Conservation (phyloP, 1,139 yeast genomes). For the Scheffersomyces lignicola region DNA sequence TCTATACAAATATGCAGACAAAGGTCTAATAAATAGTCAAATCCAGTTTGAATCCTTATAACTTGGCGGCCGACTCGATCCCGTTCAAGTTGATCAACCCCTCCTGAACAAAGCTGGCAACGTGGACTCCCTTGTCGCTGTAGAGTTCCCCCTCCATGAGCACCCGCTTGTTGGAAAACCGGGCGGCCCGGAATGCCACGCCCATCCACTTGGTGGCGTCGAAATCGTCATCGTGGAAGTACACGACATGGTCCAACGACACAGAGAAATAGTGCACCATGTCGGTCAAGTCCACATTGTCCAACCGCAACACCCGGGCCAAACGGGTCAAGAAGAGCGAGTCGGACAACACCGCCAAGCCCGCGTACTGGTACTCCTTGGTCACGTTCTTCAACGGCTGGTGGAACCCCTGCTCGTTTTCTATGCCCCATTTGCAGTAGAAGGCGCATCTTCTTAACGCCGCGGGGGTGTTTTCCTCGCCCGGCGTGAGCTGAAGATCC, state of each 20-base stretch:
- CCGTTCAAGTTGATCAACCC: conserved; percentile 44
- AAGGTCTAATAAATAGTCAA: background rate
- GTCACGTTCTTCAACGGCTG: conserved; percentile 15
- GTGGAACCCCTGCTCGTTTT: conserved; percentile 18
- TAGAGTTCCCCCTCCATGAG: conserved; percentile 62
- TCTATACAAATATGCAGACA: background rate
- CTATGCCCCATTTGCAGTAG: conserved; percentile 44
- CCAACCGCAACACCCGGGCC: conserved; percentile 27
- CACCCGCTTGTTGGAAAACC: conserved; percentile 55
- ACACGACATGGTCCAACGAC: conserved; percentile 66
- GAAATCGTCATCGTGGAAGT: conserved; percentile 61
- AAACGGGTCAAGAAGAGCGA: conserved; percentile 52
- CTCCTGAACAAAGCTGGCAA: conserved; percentile 69
- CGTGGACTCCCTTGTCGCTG: conserved; percentile 49
- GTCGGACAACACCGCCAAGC: conserved; percentile 65
- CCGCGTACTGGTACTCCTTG: conserved; percentile 50
- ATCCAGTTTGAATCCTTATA: too few species aligned
- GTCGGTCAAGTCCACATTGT: conserved; percentile 20
- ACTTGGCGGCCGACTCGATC: conserved; percentile 15
- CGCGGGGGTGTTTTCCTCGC: conserved; percentile 23
- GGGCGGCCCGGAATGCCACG: conserved; percentile 49
- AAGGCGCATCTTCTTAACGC: conserved; percentile 42
- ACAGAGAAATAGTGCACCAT: conserved; percentile 45
- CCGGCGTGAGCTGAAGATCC: conserved; percentile 22
- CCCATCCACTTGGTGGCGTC: conserved; percentile 56